Conservation (phyloP, 176 grass and related monocot genomes). For the Melocanna baccifera region DNA sequence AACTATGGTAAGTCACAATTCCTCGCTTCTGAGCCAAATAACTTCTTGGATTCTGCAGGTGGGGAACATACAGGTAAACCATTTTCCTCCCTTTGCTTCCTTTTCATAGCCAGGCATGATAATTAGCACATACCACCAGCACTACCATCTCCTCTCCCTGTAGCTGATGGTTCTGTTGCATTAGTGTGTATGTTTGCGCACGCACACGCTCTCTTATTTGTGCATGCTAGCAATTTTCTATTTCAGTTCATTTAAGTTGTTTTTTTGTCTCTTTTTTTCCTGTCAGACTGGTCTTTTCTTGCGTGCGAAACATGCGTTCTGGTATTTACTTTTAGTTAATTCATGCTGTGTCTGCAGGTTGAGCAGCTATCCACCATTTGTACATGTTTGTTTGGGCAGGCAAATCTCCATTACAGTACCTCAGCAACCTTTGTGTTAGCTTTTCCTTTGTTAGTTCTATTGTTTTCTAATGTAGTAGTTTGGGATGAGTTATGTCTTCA, state of each 20-base stretch:
- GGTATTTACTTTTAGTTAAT: background rate
- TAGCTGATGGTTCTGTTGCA: background rate
- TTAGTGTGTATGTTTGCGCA: background rate
- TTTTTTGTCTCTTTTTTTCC: background rate
- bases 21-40: conserved; percentile 67
- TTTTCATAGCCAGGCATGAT: background rate
- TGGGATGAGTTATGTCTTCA: background rate
- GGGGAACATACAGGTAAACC: conserved; percentile 53
- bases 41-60: conserved; percentile 75
- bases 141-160: background rate
- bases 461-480: conserved; percentile 15
- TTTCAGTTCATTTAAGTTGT: background rate
- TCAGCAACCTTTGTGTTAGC: conserved; percentile 12
- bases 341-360: conserved; percentile 29
- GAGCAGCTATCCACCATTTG: conserved; percentile 15
- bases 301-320: background rate
- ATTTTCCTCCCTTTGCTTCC: background rate
- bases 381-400: conserved; percentile 28
- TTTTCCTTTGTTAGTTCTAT: background rate
- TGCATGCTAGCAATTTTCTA: background rate
- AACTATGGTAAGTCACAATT: conserved; percentile 73
- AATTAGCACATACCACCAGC: background rate
- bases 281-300: background rate
- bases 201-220: background rate
- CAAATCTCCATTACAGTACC: conserved; percentile 14